phyloP scores from a whole-genome alignment of 768 basidiomycete species.

The Auriscalpium microsporum region DNA sequence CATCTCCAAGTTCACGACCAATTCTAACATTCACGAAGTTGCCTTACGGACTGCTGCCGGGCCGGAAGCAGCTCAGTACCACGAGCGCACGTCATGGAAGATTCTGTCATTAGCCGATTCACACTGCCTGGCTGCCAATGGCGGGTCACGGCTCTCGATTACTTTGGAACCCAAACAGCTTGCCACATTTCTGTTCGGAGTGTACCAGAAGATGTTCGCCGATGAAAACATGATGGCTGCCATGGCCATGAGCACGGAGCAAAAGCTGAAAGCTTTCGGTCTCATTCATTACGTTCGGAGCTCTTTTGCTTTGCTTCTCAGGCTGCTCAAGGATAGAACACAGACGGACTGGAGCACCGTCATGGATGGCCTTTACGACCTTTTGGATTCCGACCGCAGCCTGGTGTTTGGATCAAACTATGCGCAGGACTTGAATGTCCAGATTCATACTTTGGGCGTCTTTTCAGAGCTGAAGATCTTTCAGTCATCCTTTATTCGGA shows the following conservation, averaged over 20 bases:
- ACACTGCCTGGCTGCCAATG: background rate
- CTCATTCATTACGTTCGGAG: conserved; percentile 39
- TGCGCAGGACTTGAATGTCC: background rate
- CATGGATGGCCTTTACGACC: conserved; percentile 28
- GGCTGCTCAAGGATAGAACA: conserved; percentile 28
- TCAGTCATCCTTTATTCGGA: background rate
- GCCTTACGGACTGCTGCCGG: background rate
- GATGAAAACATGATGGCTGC: conserved; percentile 25
- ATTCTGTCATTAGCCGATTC: conserved; percentile 10
- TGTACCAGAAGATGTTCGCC: conserved; percentile 38
- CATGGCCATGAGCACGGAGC: background rate
- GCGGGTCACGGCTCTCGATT: background rate
- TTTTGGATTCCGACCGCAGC: background rate
- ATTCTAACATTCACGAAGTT: background rate
- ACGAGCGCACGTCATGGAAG: background rate
- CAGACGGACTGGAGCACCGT: conserved; percentile 31
- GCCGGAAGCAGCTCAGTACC: background rate
- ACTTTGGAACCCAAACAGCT: conserved; percentile 28
- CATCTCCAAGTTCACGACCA: background rate
- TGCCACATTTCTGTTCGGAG: conserved; percentile 29
- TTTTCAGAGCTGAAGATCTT: conserved; percentile 8
- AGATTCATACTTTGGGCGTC: background rate
- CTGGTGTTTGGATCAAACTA: background rate
- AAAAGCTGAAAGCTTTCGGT: conserved; percentile 5
- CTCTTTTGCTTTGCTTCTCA: conserved; percentile 39